phyloP scores from a whole-genome alignment of 441 rosid genomes.

The Eruca vesicaria region DNA sequence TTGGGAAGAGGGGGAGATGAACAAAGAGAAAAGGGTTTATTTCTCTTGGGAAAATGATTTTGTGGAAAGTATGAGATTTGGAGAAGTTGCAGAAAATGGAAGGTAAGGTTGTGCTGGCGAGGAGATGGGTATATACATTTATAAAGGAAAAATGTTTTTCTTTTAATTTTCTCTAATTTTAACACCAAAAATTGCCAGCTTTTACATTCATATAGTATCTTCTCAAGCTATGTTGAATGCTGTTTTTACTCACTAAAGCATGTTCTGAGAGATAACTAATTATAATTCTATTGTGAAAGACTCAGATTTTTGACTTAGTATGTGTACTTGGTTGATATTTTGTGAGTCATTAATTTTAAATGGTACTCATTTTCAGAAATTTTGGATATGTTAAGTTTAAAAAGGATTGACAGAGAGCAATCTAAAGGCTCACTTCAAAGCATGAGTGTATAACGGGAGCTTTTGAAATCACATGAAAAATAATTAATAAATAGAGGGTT shows the following conservation, averaged over 20 bases:
- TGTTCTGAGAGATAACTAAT: conserved; percentile 9
- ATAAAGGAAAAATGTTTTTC: conserved; percentile 42
- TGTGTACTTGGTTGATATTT: conserved; percentile 13
- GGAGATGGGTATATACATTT: conserved; percentile 55
- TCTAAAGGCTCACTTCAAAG: neutral
- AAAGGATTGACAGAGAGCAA: neutral
- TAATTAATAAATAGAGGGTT: conserved; percentile 7
- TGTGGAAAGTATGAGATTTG: conserved; percentile 31
- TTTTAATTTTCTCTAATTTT: neutral
- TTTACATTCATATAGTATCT: conserved; percentile 23
- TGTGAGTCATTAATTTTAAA: neutral
- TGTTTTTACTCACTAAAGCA: conserved; percentile 25
- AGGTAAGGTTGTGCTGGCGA: conserved; percentile 41
- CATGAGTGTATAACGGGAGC: conserved; percentile 10
- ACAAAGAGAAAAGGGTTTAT: conserved; percentile 27
- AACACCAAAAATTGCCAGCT: conserved; percentile 3
- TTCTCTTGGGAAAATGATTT: conserved; percentile 31
- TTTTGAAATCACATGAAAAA: conserved; percentile 19
- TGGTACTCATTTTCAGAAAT: neutral
- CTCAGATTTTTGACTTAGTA: neutral
- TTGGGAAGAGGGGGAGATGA: conserved; percentile 28
- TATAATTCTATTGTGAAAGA: neutral
- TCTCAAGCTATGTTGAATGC: conserved; percentile 17
- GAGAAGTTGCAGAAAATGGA: conserved; percentile 70
- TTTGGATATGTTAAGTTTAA: neutral